Conservation (phyloP, 495 filamentous ascomycete genomes). For the Podospora pseudocomata region DNA sequence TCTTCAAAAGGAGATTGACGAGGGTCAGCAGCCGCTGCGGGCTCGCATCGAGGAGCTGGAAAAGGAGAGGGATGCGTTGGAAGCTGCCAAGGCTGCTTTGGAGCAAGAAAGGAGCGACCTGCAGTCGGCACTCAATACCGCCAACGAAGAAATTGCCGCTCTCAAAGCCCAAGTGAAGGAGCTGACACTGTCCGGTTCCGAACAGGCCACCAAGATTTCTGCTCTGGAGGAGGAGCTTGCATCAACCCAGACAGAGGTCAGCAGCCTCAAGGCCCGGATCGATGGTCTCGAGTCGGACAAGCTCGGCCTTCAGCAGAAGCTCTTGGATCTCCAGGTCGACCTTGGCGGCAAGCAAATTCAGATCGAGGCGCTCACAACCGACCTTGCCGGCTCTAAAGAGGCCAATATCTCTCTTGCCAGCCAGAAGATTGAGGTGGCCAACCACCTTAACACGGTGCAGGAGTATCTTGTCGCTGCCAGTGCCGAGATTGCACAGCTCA, state of each 20-base stretch:
- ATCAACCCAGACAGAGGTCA: constrained; percentile 19
- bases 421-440: constrained; percentile 31
- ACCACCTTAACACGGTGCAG: constrained; percentile 22
- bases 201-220: constrained; percentile 23
- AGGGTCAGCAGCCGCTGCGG: constrained; percentile 20
- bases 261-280: constrained; percentile 25
- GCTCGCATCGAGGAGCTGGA: constrained; percentile 34
- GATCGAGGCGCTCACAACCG: constrained; percentile 30
- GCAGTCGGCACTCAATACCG: constrained; percentile 23
- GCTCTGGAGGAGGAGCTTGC: constrained; percentile 25
- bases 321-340: constrained; percentile 26
- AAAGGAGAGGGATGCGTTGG: constrained; percentile 36
- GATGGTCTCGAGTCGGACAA: constrained; percentile 38
- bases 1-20: constrained; percentile 24
- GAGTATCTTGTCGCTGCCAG: constrained; percentile 24
- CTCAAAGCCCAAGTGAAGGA: constrained; percentile 24
- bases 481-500: constrained; percentile 27
- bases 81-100: constrained; percentile 29
- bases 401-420: constrained; percentile 33
- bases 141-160: constrained; percentile 24
- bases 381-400: constrained; percentile 31
- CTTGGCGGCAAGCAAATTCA: constrained; percentile 21
- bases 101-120: constrained; percentile 38
- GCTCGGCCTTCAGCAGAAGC: constrained; percentile 32
- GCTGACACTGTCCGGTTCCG: constrained; percentile 23